Base-by-base conservation (phyloP, 441 rosid genomes). In the Kokia cookei region DNA sequence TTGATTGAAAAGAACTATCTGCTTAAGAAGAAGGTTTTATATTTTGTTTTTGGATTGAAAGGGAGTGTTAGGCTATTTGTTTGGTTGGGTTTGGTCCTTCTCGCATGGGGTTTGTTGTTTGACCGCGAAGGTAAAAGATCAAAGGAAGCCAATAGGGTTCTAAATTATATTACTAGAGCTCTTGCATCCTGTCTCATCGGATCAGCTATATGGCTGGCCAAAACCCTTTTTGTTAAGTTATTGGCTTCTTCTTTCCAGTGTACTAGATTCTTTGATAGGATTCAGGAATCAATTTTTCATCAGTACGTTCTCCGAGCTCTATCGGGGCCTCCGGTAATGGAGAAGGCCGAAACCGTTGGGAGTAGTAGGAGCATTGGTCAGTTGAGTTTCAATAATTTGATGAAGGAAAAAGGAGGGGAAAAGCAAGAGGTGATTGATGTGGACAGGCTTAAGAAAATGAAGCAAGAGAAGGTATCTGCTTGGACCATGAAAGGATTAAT, bases 401-500 rank as follows among this genome's bases (percentile, higher is more conserved):
- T 61, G 47, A 75, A 70, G 6, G 55, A 71, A 72, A 75, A 73
- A 1, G 71, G 80, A 43, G 73, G 63, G 51, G 73, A 73, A 6
- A 86, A 80, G 74, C 86, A 84, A 71, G 88, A 84, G 73, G 83
- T 86, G 76, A 86, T 89, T 19, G 84, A 89, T 80, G 85, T 85
- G 63, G 91, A 84, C 32, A 86, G 79, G 87, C 85, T 87, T 50
- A 85, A 82, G 65, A 87, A 81, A 71, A 81, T 85, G 77, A 86
- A 73, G 57, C 87, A 77, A 48, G 89, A 72, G 74, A 89, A 87
- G 75, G 68, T 86, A 71, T 89, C 88, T 14, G 90, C 93, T 50
- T 89, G 93, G 89, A 85, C 88, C 42, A 86, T 87, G 91, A 86
- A 83, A 80, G 93, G 86, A 42, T 81, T 89, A 74, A 72, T 85